Base-by-base conservation (phyloP, 148 eudicot genomes). In the Bassia scoparia region DNA sequence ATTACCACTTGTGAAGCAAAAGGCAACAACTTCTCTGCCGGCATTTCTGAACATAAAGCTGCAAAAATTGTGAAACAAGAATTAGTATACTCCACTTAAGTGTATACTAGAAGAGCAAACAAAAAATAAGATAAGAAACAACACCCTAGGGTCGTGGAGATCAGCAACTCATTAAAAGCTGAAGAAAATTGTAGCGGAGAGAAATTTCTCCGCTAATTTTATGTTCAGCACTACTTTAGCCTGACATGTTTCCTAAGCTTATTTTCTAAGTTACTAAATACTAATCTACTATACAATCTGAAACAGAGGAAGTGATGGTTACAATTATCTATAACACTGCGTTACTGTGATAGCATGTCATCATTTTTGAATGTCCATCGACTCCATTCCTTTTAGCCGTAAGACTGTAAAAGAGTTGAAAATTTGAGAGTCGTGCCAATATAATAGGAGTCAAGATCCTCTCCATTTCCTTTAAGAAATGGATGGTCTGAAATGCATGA, bases 1-100 rank as follows among this genome's bases (percentile, higher is more conserved):
- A 90, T 86, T 70, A 95, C 97, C 81, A 92, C 99, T 90, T 82
- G 90, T 70, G 97, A 70, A 68, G 99, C 96, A 73, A 95, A 95
- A 6, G 97, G 90, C 87, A 95, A 75, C 99, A 95, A 88, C 73
- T 77, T 87, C 73, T 92, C 97, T 15, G 90, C 86, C 55, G 87
- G 87, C 97, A 89, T 92, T 69, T 71, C 72, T 26, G 86, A 72
- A 52, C 97, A 95, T 54, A 92, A 66, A 62, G 92, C 99, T 95
- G 68, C 83, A 82, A 34, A 78, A 48, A 59, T 49, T 37, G 37
- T 6, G 48, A 31, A 23, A 12, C 75, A 72, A 6, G 29, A 27
- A 71, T 72, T 26, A 76, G 24, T 18, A 44, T 44, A 23, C 38
- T 3, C 4, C 31, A 70, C 43, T 9, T n/a, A n/a, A 29, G 52